Percentiles rank a stretch among this genome's conserved stretches.
These are phyloP conservation scores for Kuraishia piskuri DNA, from an alignment of 805 yeast genomes.

Conservation along the genomic window DNA sequence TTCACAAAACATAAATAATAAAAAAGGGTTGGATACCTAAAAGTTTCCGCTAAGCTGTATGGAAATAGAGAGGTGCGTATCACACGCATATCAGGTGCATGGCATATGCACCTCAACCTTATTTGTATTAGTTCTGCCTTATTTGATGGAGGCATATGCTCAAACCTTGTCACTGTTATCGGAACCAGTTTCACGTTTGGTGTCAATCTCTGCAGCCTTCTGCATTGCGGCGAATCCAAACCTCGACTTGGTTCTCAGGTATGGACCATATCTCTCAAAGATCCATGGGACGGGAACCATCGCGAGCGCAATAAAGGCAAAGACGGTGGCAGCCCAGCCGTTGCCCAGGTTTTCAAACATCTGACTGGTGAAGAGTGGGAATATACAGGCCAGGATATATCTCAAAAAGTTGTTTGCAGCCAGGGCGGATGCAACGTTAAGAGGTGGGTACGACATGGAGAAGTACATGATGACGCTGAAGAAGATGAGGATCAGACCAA, in stretches of 20 bases:
- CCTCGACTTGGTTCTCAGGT: slow-evolving; percentile 44
- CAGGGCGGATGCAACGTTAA: slow-evolving; percentile 74
- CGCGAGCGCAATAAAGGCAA: slow-evolving; percentile 58
- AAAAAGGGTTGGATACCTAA: too few species aligned
- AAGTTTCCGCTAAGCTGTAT: too few species aligned
- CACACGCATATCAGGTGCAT: too few species aligned
- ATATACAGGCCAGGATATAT: slow-evolving; percentile 65
- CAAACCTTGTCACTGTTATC: background rate
- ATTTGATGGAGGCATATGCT: too few species aligned
- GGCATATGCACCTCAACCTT: too few species aligned
- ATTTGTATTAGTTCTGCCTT: too few species aligned
- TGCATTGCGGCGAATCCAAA: slow-evolving; percentile 37
- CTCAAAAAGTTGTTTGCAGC: slow-evolving; percentile 83
- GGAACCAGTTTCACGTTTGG: background rate
- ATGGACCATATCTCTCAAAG: slow-evolving; percentile 50
- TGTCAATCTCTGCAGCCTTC: background rate
- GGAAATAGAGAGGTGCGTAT: too few species aligned
- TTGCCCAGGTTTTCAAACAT: slow-evolving; percentile 66
- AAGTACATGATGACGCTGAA: slow-evolving; percentile 64
- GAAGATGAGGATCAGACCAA: slow-evolving; percentile 64
- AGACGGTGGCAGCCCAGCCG: slow-evolving; percentile 73
- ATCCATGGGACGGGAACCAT: slow-evolving; percentile 72
- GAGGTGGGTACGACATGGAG: slow-evolving; percentile 64
- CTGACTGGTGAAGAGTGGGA: slow-evolving; percentile 81
- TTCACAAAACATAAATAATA: too few species aligned